A percentile compares a stretch with the other conserved stretches of the same genome.
These are phyloP conservation scores for Solanum arcanum DNA, from an alignment of 257 asterid genomes.

Conservation along the genomic window DNA sequence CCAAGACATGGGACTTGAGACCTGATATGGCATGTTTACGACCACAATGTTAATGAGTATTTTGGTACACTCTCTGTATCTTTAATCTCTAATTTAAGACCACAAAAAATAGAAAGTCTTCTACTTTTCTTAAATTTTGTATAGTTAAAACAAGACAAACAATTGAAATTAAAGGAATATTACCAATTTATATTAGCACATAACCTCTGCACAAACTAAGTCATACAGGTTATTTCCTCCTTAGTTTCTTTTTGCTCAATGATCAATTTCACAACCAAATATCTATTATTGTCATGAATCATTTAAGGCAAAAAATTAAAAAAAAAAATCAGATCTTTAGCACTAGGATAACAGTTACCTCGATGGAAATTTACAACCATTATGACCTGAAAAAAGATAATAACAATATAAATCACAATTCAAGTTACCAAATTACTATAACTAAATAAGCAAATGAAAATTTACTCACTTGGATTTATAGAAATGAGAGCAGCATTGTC, in stretches of 20 bases:
- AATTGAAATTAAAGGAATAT: background rate
- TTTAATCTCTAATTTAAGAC: background rate
- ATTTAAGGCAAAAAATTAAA: background rate
- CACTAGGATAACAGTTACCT: slow-evolving; percentile 31
- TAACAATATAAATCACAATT: background rate
- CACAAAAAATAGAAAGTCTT: background rate
- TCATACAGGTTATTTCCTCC: background rate
- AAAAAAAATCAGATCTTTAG: background rate
- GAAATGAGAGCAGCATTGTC: slow-evolving; percentile 68
- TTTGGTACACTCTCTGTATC: background rate
- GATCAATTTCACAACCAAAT: background rate
- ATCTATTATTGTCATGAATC: background rate
- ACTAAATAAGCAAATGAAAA: background rate
- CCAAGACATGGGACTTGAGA: background rate
- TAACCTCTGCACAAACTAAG: background rate
- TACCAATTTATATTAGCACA: background rate
- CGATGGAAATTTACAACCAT: slow-evolving; percentile 60
- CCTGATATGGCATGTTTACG: background rate
- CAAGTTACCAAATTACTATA: background rate
- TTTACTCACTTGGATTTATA: slow-evolving; percentile 62
- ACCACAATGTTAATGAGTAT: background rate
- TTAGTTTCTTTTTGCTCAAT: background rate
- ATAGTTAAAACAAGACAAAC: background rate
- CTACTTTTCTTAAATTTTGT: background rate
- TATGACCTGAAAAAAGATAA: slow-evolving; percentile 35